Conservation (phyloP, 495 filamentous ascomycete species). For the Cudoniella acicularis region DNA sequence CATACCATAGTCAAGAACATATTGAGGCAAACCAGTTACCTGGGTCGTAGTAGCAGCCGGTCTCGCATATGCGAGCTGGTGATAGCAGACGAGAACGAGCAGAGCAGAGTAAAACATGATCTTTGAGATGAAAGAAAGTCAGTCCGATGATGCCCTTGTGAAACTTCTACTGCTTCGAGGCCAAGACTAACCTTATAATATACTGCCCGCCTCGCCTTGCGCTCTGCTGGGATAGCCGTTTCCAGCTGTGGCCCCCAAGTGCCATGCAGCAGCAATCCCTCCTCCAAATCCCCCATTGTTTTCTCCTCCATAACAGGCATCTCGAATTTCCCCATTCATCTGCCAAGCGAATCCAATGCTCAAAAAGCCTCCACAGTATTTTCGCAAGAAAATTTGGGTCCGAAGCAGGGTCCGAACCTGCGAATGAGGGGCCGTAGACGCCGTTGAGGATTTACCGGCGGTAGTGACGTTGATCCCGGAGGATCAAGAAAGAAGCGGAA, state of each 20-base stretch:
- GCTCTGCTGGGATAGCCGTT: neutral
- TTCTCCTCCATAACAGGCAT: constrained; percentile 1
- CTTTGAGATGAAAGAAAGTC: neutral
- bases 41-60: constrained; percentile 1
- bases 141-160: neutral
- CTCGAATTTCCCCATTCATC: constrained; percentile 15
- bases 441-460: neutral
- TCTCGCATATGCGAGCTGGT: constrained; percentile 9
- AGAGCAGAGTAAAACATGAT: constrained; percentile 8
- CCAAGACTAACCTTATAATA: constrained; percentile 12
- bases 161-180: neutral
- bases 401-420: neutral
- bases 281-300: constrained; percentile 11
- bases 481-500: neutral
- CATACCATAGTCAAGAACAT: constrained; percentile 41
- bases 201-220: neutral
- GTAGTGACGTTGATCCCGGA: neutral
- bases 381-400: constrained; percentile 10
- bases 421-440: constrained; percentile 2
- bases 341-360: neutral
- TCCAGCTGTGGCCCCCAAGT: neutral
- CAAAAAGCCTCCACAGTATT: neutral
- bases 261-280: constrained; percentile 2
- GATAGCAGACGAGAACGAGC: constrained; percentile 10
- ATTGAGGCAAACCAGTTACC: constrained; percentile 36